These are phyloP conservation scores for Lindgomyces ingoldianus DNA, from an alignment of 495 filamentous ascomycete species.

Conservation along the genomic window DNA sequence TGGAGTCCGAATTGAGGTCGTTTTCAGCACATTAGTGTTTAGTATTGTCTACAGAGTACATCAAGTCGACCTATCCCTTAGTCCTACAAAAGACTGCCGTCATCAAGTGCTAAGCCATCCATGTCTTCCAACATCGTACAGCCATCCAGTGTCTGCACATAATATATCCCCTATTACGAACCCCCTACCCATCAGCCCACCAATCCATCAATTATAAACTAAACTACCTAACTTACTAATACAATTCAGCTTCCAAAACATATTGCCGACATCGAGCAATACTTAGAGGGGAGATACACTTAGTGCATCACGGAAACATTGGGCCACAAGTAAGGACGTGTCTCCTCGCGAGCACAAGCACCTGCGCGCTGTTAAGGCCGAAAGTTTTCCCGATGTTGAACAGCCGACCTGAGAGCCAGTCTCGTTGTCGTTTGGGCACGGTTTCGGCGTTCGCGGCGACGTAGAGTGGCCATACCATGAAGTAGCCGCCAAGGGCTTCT, in stretches of 20 bases:
- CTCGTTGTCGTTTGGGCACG: conserved; percentile 29
- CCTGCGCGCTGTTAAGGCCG: conserved; percentile 36
- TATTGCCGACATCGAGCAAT: background rate
- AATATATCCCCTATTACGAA: background rate
- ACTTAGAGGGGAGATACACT: too few relatives aligned
- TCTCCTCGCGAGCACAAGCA: conserved; percentile 34
- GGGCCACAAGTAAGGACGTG: conserved; percentile 39
- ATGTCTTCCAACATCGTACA: background rate
- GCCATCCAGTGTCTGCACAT: background rate
- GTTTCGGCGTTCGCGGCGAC: conserved; percentile 34
- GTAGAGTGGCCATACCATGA: conserved; percentile 42
- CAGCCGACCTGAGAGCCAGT: conserved; percentile 39
- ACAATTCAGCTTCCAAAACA: background rate
- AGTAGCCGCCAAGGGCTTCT: conserved; percentile 41
- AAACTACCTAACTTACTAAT: background rate
- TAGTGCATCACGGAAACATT: conserved; percentile 22
- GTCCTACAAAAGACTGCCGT: too few relatives aligned
- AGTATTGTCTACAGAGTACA: too few relatives aligned
- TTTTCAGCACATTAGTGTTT: too few relatives aligned
- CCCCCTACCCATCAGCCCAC: background rate
- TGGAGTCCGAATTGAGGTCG: too few relatives aligned
- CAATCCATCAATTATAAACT: background rate
- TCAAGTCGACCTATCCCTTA: too few relatives aligned
- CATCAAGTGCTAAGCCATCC: too few relatives aligned
- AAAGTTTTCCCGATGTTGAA: conserved; percentile 33